A percentile compares a stretch with the other conserved stretches of the same genome.
phyloP scores from a whole-genome alignment of 2,329 filamentous ascomycete genomes.

The Gliomastix tumulicola region DNA sequence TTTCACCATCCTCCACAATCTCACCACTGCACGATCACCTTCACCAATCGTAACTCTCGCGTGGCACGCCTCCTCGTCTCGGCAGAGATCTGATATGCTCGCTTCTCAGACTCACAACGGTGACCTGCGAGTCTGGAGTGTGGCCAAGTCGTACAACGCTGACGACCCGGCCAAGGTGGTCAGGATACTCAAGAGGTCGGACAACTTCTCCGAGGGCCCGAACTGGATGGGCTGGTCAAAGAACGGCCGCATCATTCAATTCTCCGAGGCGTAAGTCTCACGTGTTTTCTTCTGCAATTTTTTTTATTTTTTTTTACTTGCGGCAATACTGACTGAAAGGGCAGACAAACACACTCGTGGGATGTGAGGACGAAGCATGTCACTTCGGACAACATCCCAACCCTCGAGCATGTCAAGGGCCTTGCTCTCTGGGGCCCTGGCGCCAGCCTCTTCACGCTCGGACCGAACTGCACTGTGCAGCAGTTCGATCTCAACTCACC shows the following conservation, averaged over 20 bases:
- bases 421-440: slow-evolving; percentile 85
- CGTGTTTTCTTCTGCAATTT: slow-evolving; percentile 10
- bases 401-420: slow-evolving; percentile 71
- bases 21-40: slow-evolving; percentile 76
- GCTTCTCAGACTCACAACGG: slow-evolving; percentile 88
- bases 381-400: slow-evolving; percentile 82
- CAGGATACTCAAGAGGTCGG: slow-evolving; percentile 73
- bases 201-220: slow-evolving; percentile 64
- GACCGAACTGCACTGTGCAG: slow-evolving; percentile 81
- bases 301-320: slow-evolving; percentile 18
- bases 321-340: too few species aligned
- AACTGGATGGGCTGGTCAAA: slow-evolving; percentile 99
- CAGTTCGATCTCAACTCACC: slow-evolving; percentile 90
- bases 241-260: slow-evolving; percentile 92
- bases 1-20: slow-evolving; percentile 89
- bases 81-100: slow-evolving; percentile 97
- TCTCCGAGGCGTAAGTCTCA: slow-evolving; percentile 71
- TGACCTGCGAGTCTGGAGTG: slow-evolving; percentile 92
- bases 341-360: slow-evolving; percentile 86
- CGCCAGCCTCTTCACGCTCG: slow-evolving; percentile 86
- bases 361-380: slow-evolving; percentile 98
- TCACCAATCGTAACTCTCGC: slow-evolving; percentile 81
- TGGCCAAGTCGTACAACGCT: slow-evolving; percentile 69
- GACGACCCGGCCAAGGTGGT: slow-evolving; percentile 82
- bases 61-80: slow-evolving; percentile 94